Percentiles rank a stretch among this genome's conserved stretches.
Evolutionary conservation across 192 early-diverging fungal species (phyloP).

Genomic region (Fimicolochytrium jonesii): DNA sequence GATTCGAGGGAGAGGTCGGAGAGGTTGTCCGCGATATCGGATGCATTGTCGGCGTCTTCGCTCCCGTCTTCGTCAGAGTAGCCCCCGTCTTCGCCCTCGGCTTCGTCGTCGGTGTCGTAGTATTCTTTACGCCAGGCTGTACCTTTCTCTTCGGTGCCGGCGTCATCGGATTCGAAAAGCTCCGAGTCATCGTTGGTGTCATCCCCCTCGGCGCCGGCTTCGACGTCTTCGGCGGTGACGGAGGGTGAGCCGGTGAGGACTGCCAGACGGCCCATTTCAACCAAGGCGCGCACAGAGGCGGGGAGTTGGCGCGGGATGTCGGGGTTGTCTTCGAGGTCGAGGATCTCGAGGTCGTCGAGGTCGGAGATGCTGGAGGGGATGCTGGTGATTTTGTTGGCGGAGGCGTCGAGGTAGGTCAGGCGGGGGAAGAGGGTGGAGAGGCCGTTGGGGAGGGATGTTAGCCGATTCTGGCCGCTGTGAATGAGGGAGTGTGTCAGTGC

Average conservation of each 20-base stretch:
- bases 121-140: slow-evolving; percentile 26
- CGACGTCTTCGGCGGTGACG: slow-evolving; percentile 12
- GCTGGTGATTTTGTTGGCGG: slow-evolving; percentile 27
- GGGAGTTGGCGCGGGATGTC: slow-evolving; percentile 20
- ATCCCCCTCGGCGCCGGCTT: slow-evolving; percentile 7
- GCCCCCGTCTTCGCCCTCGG: slow-evolving; percentile 10
- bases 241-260: slow-evolving; percentile 6
- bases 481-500: neutral
- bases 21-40: neutral
- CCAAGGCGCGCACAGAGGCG: slow-evolving; percentile 26
- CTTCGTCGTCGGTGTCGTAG: slow-evolving; percentile 25
- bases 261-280: slow-evolving; percentile 19
- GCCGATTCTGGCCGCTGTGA: slow-evolving; percentile 37
- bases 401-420: slow-evolving; percentile 40
- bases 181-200: neutral
- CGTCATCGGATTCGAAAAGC: neutral
- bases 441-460: slow-evolving; percentile 32
- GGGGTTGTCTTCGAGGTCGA: slow-evolving; percentile 39
- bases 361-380: slow-evolving; percentile 30
- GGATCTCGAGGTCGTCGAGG: slow-evolving; percentile 33
- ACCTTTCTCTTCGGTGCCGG: neutral
- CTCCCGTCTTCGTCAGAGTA: slow-evolving; percentile 7
- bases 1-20: neutral
- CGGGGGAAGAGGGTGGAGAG: slow-evolving; percentile 31
- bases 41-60: neutral